Evolutionary conservation across 352 stramenopile genomes (phyloP), one percentile per base, ranked within the genome.

Genomic region (Pythium angustatum): DNA sequence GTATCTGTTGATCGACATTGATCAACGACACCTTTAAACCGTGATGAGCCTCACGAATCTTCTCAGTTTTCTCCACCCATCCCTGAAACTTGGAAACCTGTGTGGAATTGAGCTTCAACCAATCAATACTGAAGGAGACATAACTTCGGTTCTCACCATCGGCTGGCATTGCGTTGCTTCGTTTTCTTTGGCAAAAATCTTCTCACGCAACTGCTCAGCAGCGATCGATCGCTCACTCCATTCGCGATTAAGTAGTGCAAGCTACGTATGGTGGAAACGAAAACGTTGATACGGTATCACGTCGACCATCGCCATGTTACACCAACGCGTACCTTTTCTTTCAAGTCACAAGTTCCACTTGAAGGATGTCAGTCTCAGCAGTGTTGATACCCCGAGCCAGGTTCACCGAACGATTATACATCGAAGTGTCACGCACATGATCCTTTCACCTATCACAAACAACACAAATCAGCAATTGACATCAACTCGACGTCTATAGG

Each of bases 391-490:
- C n/a, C n/a, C n/a, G n/a, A n/a, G n/a, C n/a, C n/a, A n/a, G n/a
- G n/a, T n/a, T n/a, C n/a, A n/a, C n/a, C n/a, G n/a, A n/a, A n/a
- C n/a, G n/a, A n/a, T n/a, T n/a, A n/a, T n/a, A n/a, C n/a, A n/a
- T n/a, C n/a, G n/a, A 26, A 27, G 33, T 38, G 33, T 38, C 33
- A 38, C 27, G 9, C 8, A 77, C 70, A 77, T 74, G 38, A 77
- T 57, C 5, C 44, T 48, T 59, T 77, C 70, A 41, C 70, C 70
- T 77, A 30, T n/a, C n/a, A n/a, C n/a, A n/a, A n/a, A 24, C 19
- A 17, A 5, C 14, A 26, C 15, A 45, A 14, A 15, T 5, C 21
- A 44, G 21, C 2, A 34, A 44, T 22, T 44, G 10, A 44, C n/a
- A 54, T 48, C 7, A 51, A 17, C 12, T 44, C 11, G 26, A 34